Base-by-base conservation (phyloP, 2,329 filamentous ascomycete genomes). In the Claviceps spartinae region DNA sequence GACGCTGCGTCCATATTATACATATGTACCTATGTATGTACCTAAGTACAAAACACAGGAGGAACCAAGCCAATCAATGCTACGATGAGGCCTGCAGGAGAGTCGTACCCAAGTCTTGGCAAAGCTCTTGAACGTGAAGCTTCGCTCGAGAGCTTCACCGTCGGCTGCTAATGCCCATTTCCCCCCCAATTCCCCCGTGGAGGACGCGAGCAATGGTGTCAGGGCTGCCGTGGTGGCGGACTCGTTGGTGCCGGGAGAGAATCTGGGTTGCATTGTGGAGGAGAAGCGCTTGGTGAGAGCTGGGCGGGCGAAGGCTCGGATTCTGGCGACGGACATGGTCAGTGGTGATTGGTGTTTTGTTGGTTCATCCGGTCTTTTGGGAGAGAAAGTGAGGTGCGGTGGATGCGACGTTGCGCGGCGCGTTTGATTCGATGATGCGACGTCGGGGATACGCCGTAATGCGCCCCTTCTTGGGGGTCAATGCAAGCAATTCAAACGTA, bases 41-140 rank as follows among this genome's bases (percentile, higher is more conserved):
- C 24, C 24, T 24, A 5, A 9, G 30, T 34, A 34, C 9, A 34
- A 34, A 3, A 34, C 9, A 34, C 9, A 34, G 30, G 9, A 34
- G 9, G 8, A 4, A 11, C 11, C 9, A 34, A 11, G 30, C 9
- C 30, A 34, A 34, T 4, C 30, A 11, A 34, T 34, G 30, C 30
- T 34, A 34, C 11, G 30, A 34, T 34, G 30, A 11, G 30, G 3
- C 30, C 30, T 34, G 30, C 9, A 34, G 30, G 30, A 34, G 30
- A 34, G 9, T 34, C 74, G 55, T 57, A 82, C 79, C 81, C 81
- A 84, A 7, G 79, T 78, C 69, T 79, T 83, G 38, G 75, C 72
- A 63, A 84, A 85, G 1, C 72, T 81, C 67, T 80, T 81, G 61
- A 85, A 85, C 60, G 70, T 77, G 62, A 83, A 83, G 51, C 67